phyloP scores from a whole-genome alignment of 345 rosid genomes.

The Aegle marmelos region DNA sequence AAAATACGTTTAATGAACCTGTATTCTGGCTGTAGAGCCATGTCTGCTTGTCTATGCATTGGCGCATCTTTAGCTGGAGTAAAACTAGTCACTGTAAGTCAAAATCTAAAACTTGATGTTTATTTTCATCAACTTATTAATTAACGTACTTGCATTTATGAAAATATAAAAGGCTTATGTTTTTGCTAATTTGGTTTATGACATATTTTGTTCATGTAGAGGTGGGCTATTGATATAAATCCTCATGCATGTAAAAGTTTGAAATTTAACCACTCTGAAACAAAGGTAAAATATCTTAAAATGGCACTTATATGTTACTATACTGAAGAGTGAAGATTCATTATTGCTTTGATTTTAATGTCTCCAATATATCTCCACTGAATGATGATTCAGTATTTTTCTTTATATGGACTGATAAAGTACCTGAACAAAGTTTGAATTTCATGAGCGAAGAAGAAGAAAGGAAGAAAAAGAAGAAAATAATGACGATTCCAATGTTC shows the following conservation, averaged over 20 bases:
- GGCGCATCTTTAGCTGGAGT: slow-evolving; percentile 39
- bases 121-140: background rate
- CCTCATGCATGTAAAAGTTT: slow-evolving; percentile 35
- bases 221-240: slow-evolving; percentile 46
- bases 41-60: slow-evolving; percentile 48
- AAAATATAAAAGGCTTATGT: no score
- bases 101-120: background rate
- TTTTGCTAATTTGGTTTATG: background rate
- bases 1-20: slow-evolving; percentile 35
- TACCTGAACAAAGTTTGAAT: slow-evolving; percentile 2
- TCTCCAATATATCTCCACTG: background rate
- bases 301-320: background rate
- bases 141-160: background rate
- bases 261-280: slow-evolving; percentile 36
- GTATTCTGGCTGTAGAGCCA: slow-evolving; percentile 46
- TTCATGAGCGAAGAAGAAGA: background rate
- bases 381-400: background rate
- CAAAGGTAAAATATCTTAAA: slow-evolving; percentile 26
- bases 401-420: background rate
- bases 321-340: background rate
- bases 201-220: slow-evolving; percentile 15
- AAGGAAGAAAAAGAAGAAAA: background rate
- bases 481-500: background rate
- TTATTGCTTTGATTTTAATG: background rate
- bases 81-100: slow-evolving; percentile 31